phyloP scores from a whole-genome alignment of 257 asterid species.

The Nicotiana tabacum region DNA sequence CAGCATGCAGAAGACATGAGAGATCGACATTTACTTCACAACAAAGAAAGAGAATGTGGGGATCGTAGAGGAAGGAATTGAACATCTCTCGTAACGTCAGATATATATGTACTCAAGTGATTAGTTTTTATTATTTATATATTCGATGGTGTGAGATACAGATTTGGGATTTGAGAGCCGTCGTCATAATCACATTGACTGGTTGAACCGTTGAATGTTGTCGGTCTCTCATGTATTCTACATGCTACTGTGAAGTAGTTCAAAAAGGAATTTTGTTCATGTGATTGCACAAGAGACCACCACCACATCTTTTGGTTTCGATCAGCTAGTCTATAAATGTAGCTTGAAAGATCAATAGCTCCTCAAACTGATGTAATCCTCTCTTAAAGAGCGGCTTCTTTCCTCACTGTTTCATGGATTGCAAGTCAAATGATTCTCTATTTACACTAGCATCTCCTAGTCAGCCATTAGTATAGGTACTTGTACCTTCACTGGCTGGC shows the following conservation, averaged over 20 bases:
- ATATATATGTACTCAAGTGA: not conserved
- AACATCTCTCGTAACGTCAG: not conserved
- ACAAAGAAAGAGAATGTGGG: no score
- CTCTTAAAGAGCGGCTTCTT: not conserved
- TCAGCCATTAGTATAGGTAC: not conserved
- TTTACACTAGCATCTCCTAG: not conserved
- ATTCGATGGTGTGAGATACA: not conserved
- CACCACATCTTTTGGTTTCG: not conserved
- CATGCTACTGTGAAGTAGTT: conserved; percentile 6
- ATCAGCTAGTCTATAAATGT: not conserved
- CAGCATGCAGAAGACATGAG: no score
- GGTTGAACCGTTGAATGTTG: not conserved
- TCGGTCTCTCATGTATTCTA: not conserved
- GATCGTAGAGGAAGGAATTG: no score
- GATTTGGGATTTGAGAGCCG: not conserved
- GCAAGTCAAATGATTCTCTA: not conserved
- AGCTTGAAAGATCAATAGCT: conserved; percentile 2
- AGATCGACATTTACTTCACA: no score
- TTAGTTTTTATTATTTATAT: not conserved
- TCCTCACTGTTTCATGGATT: not conserved
- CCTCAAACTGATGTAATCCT: not conserved
- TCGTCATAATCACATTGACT: not conserved
- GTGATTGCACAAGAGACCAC: not conserved
- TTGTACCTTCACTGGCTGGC: not conserved
- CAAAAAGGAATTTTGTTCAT: not conserved